Base-by-base conservation (phyloP, 108 stramenopile species). In the Pseudonitzschia pungens region DNA sequence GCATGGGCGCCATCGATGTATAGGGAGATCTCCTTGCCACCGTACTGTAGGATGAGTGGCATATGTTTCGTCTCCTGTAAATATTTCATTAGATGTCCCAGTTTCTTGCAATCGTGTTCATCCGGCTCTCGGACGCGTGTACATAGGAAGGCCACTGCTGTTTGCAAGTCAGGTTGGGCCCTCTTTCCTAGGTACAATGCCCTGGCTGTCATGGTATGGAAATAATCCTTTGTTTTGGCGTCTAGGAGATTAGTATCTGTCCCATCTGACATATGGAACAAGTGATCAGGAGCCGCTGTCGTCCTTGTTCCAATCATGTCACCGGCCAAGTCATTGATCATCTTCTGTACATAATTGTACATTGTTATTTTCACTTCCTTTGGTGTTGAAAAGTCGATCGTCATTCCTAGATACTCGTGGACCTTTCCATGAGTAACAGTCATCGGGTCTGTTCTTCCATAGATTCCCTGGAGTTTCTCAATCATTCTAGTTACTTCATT, bases 321-420 rank as follows among this genome's bases (percentile, higher is more conserved):
- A 3, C 16, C 60, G 4, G 51, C 4, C 3, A 64, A 24, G 5
- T 31, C 60, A 33, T 71, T 63, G 21, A 83, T 15, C n/a, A n/a
- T n/a, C n/a, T n/a, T n/a, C n/a, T n/a, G n/a, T n/a, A n/a, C n/a
- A n/a, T n/a, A n/a, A n/a, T 72, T 0, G 12, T 45, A 24, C 79
- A 80, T 80, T 15, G 22, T 57, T 32, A 79, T 58, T 11, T 27
- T 65, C 9, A 79, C 42, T 16, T 68, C 48, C 14, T 55, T 57
- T 22, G 29, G 11, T 5, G 6, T 4, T 0, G 62, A 43, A 65
- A 40, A 82, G 43, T 83, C 78, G 5, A 83, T 26, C 8, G 62
- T 67, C 82, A 83, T 83, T 2, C 82, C 82, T 6, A 83, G 65
- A 59, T 76, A 83, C 0, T 79, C 72, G 31, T 79, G 78, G 18